phyloP scores from a whole-genome alignment of 164 flowering plant species.

The Litsea cubeba region DNA sequence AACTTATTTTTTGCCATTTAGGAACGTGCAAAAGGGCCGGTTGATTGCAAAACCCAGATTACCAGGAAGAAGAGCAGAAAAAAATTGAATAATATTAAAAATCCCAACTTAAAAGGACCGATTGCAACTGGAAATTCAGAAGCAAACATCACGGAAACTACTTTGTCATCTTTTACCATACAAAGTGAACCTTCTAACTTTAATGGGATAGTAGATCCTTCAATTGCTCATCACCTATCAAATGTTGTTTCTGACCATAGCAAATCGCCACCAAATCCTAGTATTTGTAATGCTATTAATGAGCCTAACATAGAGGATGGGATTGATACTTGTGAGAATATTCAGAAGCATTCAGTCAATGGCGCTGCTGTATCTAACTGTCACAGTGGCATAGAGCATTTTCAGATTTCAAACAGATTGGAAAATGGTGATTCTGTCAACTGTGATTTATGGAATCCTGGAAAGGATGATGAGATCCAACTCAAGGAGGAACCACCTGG shows the following conservation, averaged over 20 bases:
- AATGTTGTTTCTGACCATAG: conserved; percentile 7
- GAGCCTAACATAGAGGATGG: conserved; percentile 13
- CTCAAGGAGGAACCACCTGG: background rate
- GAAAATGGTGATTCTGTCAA: background rate
- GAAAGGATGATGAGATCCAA: background rate
- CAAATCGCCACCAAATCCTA: conserved; percentile 12
- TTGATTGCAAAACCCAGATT: conserved; percentile 34
- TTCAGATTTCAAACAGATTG: conserved; percentile 5
- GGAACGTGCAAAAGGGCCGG: conserved; percentile 36
- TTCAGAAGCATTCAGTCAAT: conserved; percentile 14
- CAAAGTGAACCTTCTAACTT: conserved; percentile 20
- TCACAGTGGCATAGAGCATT: conserved; percentile 5
- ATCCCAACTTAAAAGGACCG: conserved; percentile 14
- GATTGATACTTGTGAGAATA: conserved; percentile 9
- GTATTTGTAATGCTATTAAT: conserved; percentile 14
- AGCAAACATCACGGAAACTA: conserved; percentile 14
- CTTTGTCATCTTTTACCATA: conserved; percentile 24
- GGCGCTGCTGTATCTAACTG: conserved; percentile 10
- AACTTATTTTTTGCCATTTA: conserved; percentile 29
- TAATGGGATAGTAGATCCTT: conserved; percentile 17
- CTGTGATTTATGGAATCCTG: background rate
- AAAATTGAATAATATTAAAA: conserved; percentile 37
- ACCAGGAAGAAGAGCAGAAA: conserved; percentile 49
- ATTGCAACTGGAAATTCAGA: conserved; percentile 21
- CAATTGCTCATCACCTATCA: conserved; percentile 13